Evolutionary conservation across 805 yeast genomes (phyloP).

Genomic region (Pichia paraexigua): DNA sequence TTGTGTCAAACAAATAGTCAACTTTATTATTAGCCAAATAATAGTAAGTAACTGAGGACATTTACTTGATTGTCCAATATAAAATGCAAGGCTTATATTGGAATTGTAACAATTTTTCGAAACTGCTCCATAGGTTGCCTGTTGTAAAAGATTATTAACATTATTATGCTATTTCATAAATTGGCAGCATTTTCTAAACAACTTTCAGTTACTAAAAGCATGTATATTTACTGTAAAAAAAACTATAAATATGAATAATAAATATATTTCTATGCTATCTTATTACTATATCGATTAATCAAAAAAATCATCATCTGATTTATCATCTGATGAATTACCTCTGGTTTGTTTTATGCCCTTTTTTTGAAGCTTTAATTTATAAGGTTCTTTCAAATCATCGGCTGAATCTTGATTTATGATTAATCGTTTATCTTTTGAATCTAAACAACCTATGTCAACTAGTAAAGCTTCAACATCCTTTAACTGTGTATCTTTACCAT

Average conservation of each 20-base stretch:
- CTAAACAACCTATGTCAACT: conserved; percentile 59
- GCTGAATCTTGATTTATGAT: conserved; percentile 48
- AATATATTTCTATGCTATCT: no score
- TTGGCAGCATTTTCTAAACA: not conserved
- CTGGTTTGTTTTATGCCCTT: conserved; percentile 42
- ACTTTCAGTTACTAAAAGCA: no score
- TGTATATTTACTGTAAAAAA: no score
- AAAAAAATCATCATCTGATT: conserved; percentile 40
- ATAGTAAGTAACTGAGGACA: no score
- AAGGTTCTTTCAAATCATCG: conserved; percentile 47
- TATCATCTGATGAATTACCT: conserved; percentile 29
- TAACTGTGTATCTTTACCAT: conserved; percentile 69
- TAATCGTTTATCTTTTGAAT: conserved; percentile 60
- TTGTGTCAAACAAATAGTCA: no score
- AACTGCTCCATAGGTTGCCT: no score
- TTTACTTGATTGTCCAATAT: no score
- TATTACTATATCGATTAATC: conserved; percentile 25
- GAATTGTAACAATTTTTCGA: no score
- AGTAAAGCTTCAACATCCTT: conserved; percentile 68
- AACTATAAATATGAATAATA: not conserved
- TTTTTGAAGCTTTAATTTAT: conserved; percentile 46
- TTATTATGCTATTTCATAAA: no score
- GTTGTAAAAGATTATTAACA: no score
- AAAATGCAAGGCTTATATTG: no score
- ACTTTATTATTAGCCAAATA: no score